Evolutionary conservation across 371 early-diverging fungal species (phyloP).

Genomic region (Saksenaea oblongispora): DNA sequence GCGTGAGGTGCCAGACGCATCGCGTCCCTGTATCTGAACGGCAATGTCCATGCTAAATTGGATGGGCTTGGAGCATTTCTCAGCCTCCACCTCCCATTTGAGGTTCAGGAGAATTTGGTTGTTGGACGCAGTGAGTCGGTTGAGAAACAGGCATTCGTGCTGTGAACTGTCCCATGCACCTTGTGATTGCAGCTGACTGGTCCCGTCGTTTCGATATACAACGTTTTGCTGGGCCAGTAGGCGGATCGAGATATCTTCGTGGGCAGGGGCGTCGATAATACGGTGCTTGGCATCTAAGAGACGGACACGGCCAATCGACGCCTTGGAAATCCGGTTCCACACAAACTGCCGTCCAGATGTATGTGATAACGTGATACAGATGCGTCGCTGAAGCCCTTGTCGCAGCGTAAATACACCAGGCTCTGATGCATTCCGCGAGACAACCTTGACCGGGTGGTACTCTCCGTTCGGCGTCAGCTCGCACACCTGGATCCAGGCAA

Average conservation of each 20-base stretch:
- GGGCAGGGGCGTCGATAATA: constrained; percentile 52
- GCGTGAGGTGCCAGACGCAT: constrained; percentile 46
- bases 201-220: constrained; percentile 60
- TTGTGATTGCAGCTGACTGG: constrained; percentile 57
- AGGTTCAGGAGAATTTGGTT: constrained; percentile 62
- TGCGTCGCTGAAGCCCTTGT: constrained; percentile 86
- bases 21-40: constrained; percentile 63
- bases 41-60: constrained; percentile 68
- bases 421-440: constrained; percentile 52
- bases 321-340: constrained; percentile 57
- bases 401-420: constrained; percentile 73
- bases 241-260: constrained; percentile 55
- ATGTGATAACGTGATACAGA: constrained; percentile 71
- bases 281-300: constrained; percentile 69
- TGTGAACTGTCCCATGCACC: constrained; percentile 87
- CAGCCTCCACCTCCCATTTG: constrained; percentile 61
- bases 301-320: constrained; percentile 68
- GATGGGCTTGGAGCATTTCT: constrained; percentile 58
- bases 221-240: constrained; percentile 51
- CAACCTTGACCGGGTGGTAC: constrained; percentile 72
- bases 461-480: constrained; percentile 73
- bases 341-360: constrained; percentile 74
- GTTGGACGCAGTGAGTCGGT: constrained; percentile 63
- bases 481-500: constrained; percentile 67
- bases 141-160: constrained; percentile 74